These are phyloP conservation scores for Myxozyma melibiosi DNA, from an alignment of 805 yeast species.

Conservation along the genomic window DNA sequence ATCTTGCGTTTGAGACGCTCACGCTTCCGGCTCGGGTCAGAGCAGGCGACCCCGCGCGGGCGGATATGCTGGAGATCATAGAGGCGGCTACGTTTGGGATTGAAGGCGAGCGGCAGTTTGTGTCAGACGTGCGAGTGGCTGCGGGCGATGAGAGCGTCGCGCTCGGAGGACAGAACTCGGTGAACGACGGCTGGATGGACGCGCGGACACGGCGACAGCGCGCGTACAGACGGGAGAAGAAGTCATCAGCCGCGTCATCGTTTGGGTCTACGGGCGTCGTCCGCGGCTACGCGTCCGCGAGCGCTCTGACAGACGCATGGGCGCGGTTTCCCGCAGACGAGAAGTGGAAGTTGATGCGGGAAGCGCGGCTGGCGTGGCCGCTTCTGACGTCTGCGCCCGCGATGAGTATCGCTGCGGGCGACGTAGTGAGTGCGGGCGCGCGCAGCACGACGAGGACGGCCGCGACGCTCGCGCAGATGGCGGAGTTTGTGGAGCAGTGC, in stretches of 20 bases:
- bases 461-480: not conserved
- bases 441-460: not conserved
- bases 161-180: slow-evolving; percentile 8
- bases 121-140: slow-evolving; percentile 2
- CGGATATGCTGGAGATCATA: slow-evolving; percentile 11
- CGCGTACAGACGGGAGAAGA: not conserved
- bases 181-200: slow-evolving; percentile 11
- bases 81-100: slow-evolving; percentile 13
- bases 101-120: slow-evolving; percentile 15
- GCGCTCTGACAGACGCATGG: not conserved
- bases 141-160: not conserved
- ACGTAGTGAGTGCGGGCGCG: slow-evolving; percentile 1
- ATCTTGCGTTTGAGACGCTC: slow-evolving; percentile 30
- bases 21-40: slow-evolving; percentile 29
- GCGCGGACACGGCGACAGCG: slow-evolving; percentile 6
- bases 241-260: not conserved
- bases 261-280: slow-evolving; percentile 6
- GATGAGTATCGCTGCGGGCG: not conserved
- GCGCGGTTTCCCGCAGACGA: not conserved
- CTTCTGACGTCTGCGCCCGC: slow-evolving; percentile 1
- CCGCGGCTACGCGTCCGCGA: slow-evolving; percentile 5
- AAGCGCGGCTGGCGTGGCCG: slow-evolving; percentile 9
- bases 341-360: slow-evolving; percentile 1
- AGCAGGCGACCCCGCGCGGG: slow-evolving; percentile 2
- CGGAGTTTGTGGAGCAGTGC: slow-evolving; percentile 2